Percentiles rank a stretch among this genome's conserved stretches.
phyloP scores from a whole-genome alignment of 1,284 basidiomycete genomes.

The Singerocomus rubriflavus region DNA sequence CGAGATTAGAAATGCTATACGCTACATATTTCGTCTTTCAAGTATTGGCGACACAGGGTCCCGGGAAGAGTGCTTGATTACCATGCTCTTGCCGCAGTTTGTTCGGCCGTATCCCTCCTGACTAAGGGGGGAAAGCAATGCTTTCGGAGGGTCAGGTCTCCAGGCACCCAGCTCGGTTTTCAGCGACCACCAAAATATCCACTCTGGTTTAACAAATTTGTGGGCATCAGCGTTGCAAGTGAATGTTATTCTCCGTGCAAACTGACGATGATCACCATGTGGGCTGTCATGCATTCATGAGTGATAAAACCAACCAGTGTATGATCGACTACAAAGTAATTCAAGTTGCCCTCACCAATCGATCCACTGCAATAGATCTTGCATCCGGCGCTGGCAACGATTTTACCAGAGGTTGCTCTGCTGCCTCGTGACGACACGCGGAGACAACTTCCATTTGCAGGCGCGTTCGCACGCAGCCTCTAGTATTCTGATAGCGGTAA shows the following conservation, averaged over 20 bases:
- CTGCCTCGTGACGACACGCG: not conserved
- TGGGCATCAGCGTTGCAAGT: too few relatives aligned
- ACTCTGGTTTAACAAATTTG: not conserved
- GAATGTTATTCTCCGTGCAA: not conserved
- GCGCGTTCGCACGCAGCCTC: not conserved
- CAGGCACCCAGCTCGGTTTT: not conserved
- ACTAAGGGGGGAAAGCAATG: too few relatives aligned
- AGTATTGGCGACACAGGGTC: not conserved
- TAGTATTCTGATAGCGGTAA: not conserved
- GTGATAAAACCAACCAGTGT: not conserved
- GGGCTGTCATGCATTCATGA: not conserved
- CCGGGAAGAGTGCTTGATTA: not conserved
- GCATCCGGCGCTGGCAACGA: not conserved
- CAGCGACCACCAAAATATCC: not conserved
- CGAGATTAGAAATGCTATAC: not conserved
- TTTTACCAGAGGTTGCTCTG: too few relatives aligned
- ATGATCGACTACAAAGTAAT: not conserved
- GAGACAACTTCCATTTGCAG: not conserved
- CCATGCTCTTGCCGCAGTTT: not conserved
- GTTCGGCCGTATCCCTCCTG: too few relatives aligned
- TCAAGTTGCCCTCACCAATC: not conserved
- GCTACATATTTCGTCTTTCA: not conserved
- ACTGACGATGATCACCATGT: not conserved
- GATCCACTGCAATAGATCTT: not conserved
- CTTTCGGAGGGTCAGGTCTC: not conserved